A percentile compares a stretch with the other conserved stretches of the same genome.
phyloP scores from a whole-genome alignment of 495 filamentous ascomycete genomes.

The Terfezia claveryi region DNA sequence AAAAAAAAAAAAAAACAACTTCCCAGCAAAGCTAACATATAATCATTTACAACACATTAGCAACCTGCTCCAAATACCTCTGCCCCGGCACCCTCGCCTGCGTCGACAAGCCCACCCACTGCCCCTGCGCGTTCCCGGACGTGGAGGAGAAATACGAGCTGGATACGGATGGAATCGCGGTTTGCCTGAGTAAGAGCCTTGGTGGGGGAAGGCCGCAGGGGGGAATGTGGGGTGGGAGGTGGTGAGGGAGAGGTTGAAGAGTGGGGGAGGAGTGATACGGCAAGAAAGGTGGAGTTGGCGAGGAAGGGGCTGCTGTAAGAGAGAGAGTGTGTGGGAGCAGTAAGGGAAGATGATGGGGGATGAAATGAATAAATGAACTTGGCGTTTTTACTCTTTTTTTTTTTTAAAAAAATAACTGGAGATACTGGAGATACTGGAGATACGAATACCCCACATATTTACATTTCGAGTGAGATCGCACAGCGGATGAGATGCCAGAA shows the following conservation, averaged over 20 bases:
- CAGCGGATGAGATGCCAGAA: no score
- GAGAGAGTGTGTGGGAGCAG: no score
- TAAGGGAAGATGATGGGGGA: no score
- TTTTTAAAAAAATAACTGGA: no score
- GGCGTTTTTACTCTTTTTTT: no score
- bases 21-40: background rate
- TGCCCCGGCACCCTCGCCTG: conserved; percentile 51
- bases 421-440: no score
- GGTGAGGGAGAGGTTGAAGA: conserved; percentile 20
- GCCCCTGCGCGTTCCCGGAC: conserved; percentile 44
- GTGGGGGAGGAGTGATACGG: conserved; percentile 15
- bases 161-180: conserved; percentile 37
- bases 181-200: conserved; percentile 46
- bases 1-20: no score
- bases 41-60: conserved; percentile 20
- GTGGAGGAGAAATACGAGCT: conserved; percentile 54
- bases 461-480: no score
- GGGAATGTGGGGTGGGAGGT: background rate
- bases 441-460: no score
- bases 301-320: conserved; percentile 46
- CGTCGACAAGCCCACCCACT: conserved; percentile 59
- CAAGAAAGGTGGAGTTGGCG: conserved; percentile 39
- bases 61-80: conserved; percentile 47
- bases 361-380: no score
- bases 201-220: conserved; percentile 21